Evolutionary conservation across 306 rosid genomes (phyloP), one percentile per base, ranked within the genome.

Genomic region (Ziziphus jujuba): DNA sequence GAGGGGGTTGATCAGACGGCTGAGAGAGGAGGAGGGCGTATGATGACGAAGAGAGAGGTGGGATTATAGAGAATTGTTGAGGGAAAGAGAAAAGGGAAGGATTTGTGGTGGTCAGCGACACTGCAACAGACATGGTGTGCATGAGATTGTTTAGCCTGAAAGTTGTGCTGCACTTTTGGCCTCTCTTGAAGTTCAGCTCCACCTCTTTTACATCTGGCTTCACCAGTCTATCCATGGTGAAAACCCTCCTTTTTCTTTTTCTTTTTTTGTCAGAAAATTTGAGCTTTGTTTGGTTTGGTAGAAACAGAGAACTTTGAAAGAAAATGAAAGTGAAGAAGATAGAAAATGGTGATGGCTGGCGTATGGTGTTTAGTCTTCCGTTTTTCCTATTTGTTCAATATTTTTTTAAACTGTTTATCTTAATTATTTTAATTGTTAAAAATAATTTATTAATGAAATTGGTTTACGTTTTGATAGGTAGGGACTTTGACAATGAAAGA

Each of bases 121-220:
- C 97, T 17, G 96, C 98, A 16, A 90, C 98, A 33, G 91, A 16
- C 97, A 93, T 93, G 84, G 96, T 86, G 91, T 93, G 97, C 96
- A 93, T 90, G 24, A 90, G 90, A 43, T 93, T 93, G 21, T 81
- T 82, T 12, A 93, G 82, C 58, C 81, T 74, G 83, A 93, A 93
- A 10, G 84, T 56, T 1, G 87, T 9, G 75, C 66, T 71, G 74
- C 98, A 83, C 65, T 80, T 86, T 44, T 87, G 90, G 50, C 76
- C 87, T 65, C 67, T 73, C 59, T 67, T 59, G 80, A 88, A 88
- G 9, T 61, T 35, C 19, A 93, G 12, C 55, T 90, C 86, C n/a
- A 88, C 74, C 75, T 88, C 91, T 20, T 86, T 83, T 65, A 81
- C 66, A 45, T 90, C 97, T 59, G 95, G 73, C 73, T 84, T 88